Conservation (phyloP, 176 grass and related monocot genomes). For the Zoysia pacifica region DNA sequence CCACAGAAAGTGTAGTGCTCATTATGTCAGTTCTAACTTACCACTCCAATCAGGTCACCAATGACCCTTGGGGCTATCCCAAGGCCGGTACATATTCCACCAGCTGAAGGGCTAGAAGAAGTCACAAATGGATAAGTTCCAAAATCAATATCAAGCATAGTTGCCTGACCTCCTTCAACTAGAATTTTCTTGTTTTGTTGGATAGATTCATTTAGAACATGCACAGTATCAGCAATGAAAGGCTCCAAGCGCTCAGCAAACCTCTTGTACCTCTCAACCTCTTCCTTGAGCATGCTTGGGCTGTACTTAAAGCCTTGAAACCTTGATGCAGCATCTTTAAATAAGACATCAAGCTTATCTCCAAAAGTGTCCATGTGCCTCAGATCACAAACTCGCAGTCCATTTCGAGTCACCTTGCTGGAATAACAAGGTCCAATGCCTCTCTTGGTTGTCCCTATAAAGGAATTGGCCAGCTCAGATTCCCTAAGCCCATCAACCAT, state of each 20-base stretch:
- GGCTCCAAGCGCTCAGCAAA: conserved; percentile 73
- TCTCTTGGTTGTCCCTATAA: conserved; percentile 81
- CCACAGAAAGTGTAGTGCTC: background rate
- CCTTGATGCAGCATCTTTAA: conserved; percentile 61
- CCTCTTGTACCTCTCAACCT: conserved; percentile 70
- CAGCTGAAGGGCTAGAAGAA: conserved; percentile 78
- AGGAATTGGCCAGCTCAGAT: conserved; percentile 63
- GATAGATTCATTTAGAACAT: conserved; percentile 67
- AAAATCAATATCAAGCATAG: conserved; percentile 90
- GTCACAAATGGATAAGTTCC: conserved; percentile 90
- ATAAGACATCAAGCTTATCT: conserved; percentile 72
- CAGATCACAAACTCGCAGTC: conserved; percentile 73
- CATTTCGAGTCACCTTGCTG: conserved; percentile 79
- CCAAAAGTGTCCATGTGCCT: conserved; percentile 78
- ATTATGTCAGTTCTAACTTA: conserved; percentile 44
- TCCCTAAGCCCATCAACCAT: conserved; percentile 81
- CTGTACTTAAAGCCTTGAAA: conserved; percentile 68
- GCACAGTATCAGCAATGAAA: conserved; percentile 73
- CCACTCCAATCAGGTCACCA: conserved; percentile 80
- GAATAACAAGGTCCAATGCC: conserved; percentile 91
- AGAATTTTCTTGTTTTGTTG: conserved; percentile 73
- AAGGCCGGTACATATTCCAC: conserved; percentile 79
- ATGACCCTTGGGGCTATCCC: conserved; percentile 72
- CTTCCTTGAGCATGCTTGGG: conserved; percentile 60
- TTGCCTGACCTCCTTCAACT: conserved; percentile 91